Conservation (phyloP, 441 rosid genomes). For the Daphne laureola region DNA sequence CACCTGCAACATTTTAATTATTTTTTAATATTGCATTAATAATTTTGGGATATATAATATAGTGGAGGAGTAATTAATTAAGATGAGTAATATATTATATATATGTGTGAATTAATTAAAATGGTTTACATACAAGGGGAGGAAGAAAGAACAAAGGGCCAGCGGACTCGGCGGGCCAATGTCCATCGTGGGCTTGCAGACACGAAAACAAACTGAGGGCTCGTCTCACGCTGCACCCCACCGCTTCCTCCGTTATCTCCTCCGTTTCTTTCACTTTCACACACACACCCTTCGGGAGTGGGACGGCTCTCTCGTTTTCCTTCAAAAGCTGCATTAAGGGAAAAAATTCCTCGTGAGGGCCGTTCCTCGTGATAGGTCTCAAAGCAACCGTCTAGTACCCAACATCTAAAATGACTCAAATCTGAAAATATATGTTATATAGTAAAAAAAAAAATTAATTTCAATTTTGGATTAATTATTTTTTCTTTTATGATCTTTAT, state of each 20-base stretch:
- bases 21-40: too few relatives aligned
- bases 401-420: too few relatives aligned
- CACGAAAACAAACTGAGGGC: conserved; percentile 41
- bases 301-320: conserved; percentile 23
- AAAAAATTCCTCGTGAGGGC: too few relatives aligned
- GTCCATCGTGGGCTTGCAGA: conserved; percentile 53
- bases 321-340: conserved; percentile 22
- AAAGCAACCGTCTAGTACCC: too few relatives aligned
- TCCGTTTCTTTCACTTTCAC: conserved; percentile 29
- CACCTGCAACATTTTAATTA: too few relatives aligned
- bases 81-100: too few relatives aligned
- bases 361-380: too few relatives aligned
- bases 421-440: too few relatives aligned
- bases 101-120: neutral
- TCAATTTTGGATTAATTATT: too few relatives aligned
- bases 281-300: conserved; percentile 16
- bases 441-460: too few relatives aligned
- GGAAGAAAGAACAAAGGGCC: conserved; percentile 59
- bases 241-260: conserved; percentile 32
- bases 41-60: too few relatives aligned
- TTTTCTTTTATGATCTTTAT: too few relatives aligned
- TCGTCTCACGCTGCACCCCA: conserved; percentile 35
- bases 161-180: conserved; percentile 54
- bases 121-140: conserved; percentile 32
- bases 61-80: neutral